phyloP scores from a whole-genome alignment of 768 basidiomycete genomes.

The Lactarius deliciosus region DNA sequence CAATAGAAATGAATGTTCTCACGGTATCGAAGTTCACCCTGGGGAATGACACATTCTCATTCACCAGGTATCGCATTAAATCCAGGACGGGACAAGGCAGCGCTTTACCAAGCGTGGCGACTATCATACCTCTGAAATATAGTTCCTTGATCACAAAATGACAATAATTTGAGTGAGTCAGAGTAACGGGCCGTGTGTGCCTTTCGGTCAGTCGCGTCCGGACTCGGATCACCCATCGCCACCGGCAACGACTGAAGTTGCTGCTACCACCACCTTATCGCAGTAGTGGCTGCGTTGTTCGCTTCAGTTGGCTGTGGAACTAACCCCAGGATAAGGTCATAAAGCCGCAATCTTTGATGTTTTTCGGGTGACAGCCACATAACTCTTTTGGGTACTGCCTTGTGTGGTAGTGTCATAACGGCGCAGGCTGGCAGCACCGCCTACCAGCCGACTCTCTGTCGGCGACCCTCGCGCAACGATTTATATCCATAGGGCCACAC shows the following conservation, averaged over 20 bases:
- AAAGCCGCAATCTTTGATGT: not conserved
- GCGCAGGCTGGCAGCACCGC: not conserved
- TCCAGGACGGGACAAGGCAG: not conserved
- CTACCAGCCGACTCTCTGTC: not conserved
- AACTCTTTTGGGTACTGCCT: not conserved
- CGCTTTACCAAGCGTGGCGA: not conserved
- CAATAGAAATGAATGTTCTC: not conserved
- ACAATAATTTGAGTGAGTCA: not conserved
- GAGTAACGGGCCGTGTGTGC: too few relatives aligned
- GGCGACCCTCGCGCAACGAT: not conserved
- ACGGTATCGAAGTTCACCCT: not conserved
- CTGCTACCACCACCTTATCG: conserved; percentile 1
- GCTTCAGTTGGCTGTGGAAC: not conserved
- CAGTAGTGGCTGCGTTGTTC: not conserved
- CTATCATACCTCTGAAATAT: not conserved
- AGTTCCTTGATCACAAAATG: not conserved
- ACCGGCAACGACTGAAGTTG: not conserved
- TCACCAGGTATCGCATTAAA: not conserved
- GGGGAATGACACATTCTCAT: not conserved
- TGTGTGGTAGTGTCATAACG: not conserved
- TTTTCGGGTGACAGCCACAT: not conserved
- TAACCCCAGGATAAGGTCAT: not conserved
- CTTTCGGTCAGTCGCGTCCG: too few relatives aligned
- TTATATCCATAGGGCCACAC: conserved; percentile 3
- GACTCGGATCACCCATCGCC: too few relatives aligned